Base-by-base conservation (phyloP, 352 stramenopile species). In the Phytopythium vexans region DNA sequence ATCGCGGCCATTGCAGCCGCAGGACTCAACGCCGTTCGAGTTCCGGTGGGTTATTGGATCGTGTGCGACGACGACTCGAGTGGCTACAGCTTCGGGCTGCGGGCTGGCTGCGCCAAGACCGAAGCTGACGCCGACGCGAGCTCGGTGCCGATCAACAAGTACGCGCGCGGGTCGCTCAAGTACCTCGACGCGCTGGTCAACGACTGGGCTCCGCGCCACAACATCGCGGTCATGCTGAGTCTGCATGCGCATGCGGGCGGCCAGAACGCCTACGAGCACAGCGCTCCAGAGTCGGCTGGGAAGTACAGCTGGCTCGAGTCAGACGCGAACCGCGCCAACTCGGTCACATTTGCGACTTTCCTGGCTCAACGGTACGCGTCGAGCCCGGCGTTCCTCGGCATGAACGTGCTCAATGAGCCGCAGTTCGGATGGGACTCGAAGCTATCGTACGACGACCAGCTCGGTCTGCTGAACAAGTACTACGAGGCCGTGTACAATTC, bases 351-450 rank as follows among this genome's bases (percentile, higher is more conserved):
- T 9, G 69, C 66, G 0, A 62, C 43, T 15, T 74, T 68, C 53
- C n/a, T 83, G 15, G 69, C 63, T 0, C 39, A 16, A 0, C 62
- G 72, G 27, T 83, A 83, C 63, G 60, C 66, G 36, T 46, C 52
- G 15, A 64, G 54, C 16, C 14, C 39, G 11, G 64, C 65, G 45
- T 83, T 80, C 42, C 49, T 83, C 7, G 72, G 72, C 0, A 45
- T 83, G 14, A 60, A 62, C 8, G 38, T 83, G 2, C 74, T 83
- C 55, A 83, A 83, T 53, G 70, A 83, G 48, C 70, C 73, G 9
- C 43, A 27, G 21, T 27, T 27, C 21, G 21, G 21, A 27, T 27
- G 21, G 21, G 21, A 31, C n/a, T 37, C 21, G 15, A 27, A 10
- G 9, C 9, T 36, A 8, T 33, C 34, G 8, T 39, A 49, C 8